Base-by-base conservation (phyloP, 1,139 yeast genomes). In the Taphrina pruni region DNA sequence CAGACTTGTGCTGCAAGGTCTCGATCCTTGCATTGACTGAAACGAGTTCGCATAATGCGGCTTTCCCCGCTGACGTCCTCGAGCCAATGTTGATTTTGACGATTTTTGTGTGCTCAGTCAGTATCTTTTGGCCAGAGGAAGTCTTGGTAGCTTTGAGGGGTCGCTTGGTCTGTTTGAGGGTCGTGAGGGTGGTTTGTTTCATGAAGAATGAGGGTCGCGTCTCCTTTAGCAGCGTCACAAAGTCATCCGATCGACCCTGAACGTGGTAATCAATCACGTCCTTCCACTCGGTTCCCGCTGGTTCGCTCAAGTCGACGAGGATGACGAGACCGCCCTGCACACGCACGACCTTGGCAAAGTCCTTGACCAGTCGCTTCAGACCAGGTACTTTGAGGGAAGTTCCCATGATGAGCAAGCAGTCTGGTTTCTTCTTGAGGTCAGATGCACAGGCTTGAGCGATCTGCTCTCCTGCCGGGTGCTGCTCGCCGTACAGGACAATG, bases 381-480 rank as follows among this genome's bases (percentile, higher is more conserved):
- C 96, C 95, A 66, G 85, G 86, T 6, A 89, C 94, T 76, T 86
- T 87, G 56, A 89, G 80, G 2, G 92, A 87, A 0, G 96, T 89
- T 0, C 96, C 96, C 81, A 87, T 86, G 21, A 89, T 87, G 36
- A 89, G 78, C 67, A 89, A 80, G 72, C 88, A 76, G 73, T 88
- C 92, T 0, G 94, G 92, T 69, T 80, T 82, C 7, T 78, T 75
- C 71, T 79, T 80, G 70, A 88, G 75, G 77, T 89, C 95, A 39
- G 80, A 80, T 66, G 81, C 80, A 43, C 87, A 80, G 17, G 88
- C 88, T 68, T 80, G 82, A 7, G 91, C 89, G 69, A 89, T 83
- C 12, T 80, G 79, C 69, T 88, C 92, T 4, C 89, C 85, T 72
- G 86, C 85, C 0, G 94, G 93, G 75, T 89, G 95, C 75, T 88